A percentile compares a stretch with the other conserved stretches of the same genome.
Evolutionary conservation across 352 stramenopile species (phyloP).

Genomic region (Phytophthora vignae): DNA sequence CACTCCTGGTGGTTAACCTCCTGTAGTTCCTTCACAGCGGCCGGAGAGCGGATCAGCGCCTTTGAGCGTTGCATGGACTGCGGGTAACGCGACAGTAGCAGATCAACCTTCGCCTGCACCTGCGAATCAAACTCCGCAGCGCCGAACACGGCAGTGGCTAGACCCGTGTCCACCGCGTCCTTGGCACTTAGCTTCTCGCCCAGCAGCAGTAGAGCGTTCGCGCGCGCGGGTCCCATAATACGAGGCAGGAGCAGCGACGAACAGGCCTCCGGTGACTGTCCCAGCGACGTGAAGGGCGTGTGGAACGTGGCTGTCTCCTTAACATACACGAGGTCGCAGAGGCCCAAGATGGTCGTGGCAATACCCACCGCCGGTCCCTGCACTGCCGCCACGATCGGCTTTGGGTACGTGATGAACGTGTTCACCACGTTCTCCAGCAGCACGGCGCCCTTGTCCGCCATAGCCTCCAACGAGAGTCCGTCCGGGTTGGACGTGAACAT

Average conservation of each 20-base stretch:
- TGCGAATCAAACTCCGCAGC: constrained; percentile 70
- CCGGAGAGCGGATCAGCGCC: constrained; percentile 59
- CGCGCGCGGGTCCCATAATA: constrained; percentile 86
- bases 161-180: constrained; percentile 51
- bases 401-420: constrained; percentile 89
- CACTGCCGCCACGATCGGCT: constrained; percentile 90
- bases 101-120: constrained; percentile 64
- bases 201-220: constrained; percentile 91
- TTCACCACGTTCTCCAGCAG: constrained; percentile 75
- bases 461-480: constrained; percentile 61
- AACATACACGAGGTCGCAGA: constrained; percentile 93
- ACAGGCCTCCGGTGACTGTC: constrained; percentile 92
- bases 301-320: constrained; percentile 90
- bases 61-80: constrained; percentile 74
- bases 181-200: constrained; percentile 85
- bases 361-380: constrained; percentile 93
- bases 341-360: constrained; percentile 85
- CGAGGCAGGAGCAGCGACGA: constrained; percentile 87
- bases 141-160: constrained; percentile 65
- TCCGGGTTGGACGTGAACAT: constrained; percentile 76
- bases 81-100: constrained; percentile 72
- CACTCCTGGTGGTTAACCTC: constrained; percentile 63
- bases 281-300: constrained; percentile 92
- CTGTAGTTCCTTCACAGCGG: constrained; percentile 60
- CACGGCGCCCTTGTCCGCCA: constrained; percentile 64